These are phyloP conservation scores for Mucor irregularis DNA, from an alignment of 371 early-diverging fungal species.

Conservation along the genomic window DNA sequence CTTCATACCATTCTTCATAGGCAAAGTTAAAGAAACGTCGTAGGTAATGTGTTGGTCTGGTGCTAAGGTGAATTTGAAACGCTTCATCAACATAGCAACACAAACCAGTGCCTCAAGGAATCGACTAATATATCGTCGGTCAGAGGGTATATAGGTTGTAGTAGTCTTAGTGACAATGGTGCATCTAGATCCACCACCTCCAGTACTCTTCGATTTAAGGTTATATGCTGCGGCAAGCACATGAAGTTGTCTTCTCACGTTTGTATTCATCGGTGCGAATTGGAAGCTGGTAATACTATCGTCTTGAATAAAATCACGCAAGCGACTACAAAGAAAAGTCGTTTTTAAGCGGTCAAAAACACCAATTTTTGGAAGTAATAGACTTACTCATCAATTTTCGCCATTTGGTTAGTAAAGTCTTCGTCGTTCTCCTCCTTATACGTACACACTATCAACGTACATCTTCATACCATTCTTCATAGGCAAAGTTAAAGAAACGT, in stretches of 20 bases:
- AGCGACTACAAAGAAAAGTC: constrained; percentile 23
- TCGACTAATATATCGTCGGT: constrained; percentile 49
- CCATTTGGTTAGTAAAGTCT: constrained; percentile 2
- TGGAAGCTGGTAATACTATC: constrained; percentile 41
- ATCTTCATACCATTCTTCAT: constrained; percentile 53
- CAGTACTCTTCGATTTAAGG: constrained; percentile 50
- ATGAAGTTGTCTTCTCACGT: constrained; percentile 53
- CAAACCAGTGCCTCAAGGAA: constrained; percentile 45
- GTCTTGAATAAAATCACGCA: constrained; percentile 42
- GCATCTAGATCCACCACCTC: constrained; percentile 41
- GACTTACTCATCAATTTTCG: constrained; percentile 19
- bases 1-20: constrained; percentile 53
- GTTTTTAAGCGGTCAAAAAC: no score
- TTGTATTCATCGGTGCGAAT: constrained; percentile 56
- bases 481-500: constrained; percentile 43
- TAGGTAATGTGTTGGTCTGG: constrained; percentile 41
- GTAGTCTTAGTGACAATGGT: constrained; percentile 50
- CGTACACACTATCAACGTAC: no score
- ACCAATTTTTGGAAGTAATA: no score
- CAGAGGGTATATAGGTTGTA: constrained; percentile 48
- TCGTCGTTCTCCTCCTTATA: constrained; percentile 13
- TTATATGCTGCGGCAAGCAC: constrained; percentile 53
- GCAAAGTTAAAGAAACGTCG: constrained; percentile 41
- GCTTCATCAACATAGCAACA: constrained; percentile 32
- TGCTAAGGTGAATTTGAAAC: constrained; percentile 40